These are phyloP conservation scores for Lathyrus tuberosus DNA, from an alignment of 306 rosid species.

Conservation along the genomic window DNA sequence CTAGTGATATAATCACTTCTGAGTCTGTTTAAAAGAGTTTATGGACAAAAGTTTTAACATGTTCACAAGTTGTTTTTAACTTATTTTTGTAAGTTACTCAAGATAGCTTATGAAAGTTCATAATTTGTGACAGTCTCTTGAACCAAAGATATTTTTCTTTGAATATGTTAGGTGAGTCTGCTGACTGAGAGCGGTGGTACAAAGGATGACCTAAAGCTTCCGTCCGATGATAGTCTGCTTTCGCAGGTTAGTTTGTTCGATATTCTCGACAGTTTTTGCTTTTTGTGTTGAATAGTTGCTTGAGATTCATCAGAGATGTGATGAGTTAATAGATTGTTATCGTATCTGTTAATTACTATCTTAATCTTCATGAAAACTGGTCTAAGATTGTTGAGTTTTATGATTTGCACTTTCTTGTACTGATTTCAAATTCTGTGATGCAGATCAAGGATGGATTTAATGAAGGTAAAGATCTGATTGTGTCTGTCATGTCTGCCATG, in stretches of 20 bases:
- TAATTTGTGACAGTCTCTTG: not conserved
- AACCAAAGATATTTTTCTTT: slow-evolving; percentile 7
- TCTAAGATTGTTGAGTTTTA: slow-evolving; percentile 15
- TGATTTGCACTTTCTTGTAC: not conserved
- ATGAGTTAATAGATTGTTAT: not conserved
- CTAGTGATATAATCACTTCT: not conserved
- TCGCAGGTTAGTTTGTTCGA: slow-evolving; percentile 58
- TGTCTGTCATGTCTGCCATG: slow-evolving; percentile 94
- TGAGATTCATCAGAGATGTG: not conserved
- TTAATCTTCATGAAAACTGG: not conserved
- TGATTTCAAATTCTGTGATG: slow-evolving; percentile 33
- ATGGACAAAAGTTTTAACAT: not conserved
- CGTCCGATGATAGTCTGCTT: slow-evolving; percentile 86
- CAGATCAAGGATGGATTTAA: slow-evolving; percentile 96
- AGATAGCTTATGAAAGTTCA: not conserved
- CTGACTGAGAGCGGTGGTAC: slow-evolving; percentile 91
- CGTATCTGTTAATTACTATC: not conserved
- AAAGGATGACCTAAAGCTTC: slow-evolving; percentile 96
- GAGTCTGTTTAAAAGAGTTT: not conserved
- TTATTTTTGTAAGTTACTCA: not conserved
- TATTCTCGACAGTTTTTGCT: slow-evolving; percentile 16
- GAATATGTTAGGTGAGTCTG: slow-evolving; percentile 75
- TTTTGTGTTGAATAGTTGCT: not conserved
- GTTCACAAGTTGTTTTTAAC: not conserved
- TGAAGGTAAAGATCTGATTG: slow-evolving; percentile 90